A percentile compares a stretch with the other conserved stretches of the same genome.
phyloP scores from a whole-genome alignment of 2,329 filamentous ascomycete species.

The Stemphylium vesicarium region DNA sequence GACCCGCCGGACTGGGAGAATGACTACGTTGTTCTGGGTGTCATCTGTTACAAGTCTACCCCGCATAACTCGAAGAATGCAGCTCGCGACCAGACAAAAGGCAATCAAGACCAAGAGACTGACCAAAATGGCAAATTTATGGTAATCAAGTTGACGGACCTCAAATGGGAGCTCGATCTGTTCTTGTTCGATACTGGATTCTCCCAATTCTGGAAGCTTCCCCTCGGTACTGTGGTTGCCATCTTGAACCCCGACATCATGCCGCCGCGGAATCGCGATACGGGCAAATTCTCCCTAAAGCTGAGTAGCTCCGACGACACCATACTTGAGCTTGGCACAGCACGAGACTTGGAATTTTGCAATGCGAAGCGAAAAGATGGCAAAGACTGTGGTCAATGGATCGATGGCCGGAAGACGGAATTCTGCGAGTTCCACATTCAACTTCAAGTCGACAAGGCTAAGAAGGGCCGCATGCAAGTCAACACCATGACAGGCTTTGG shows the following conservation, averaged over 20 bases:
- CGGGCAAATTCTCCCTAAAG: constrained; percentile 83
- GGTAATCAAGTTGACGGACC: constrained; percentile 84
- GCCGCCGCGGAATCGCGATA: constrained; percentile 81
- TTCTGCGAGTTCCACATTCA: constrained; percentile 95
- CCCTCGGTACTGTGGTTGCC: constrained; percentile 86
- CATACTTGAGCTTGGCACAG: constrained; percentile 84
- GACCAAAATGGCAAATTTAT: constrained; percentile 83
- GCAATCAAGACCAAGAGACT: constrained; percentile 56
- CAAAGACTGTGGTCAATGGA: constrained; percentile 78
- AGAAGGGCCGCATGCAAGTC: constrained; percentile 75
- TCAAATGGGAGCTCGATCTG: constrained; percentile 89
- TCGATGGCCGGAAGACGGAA: constrained; percentile 86
- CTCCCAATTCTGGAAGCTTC: constrained; percentile 91
- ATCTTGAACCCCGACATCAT: constrained; percentile 91
- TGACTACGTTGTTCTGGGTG: constrained; percentile 87
- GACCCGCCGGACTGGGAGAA: constrained; percentile 80
- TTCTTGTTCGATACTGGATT: constrained; percentile 93
- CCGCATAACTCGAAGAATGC: constrained; percentile 68
- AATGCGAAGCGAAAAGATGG: constrained; percentile 86
- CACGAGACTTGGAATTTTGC: constrained; percentile 88
- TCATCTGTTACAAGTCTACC: constrained; percentile 86
- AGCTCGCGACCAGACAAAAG: constrained; percentile 50
- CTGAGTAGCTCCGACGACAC: constrained; percentile 87
- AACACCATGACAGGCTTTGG: constrained; percentile 68
- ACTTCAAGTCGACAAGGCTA: constrained; percentile 74